Base-by-base conservation (phyloP, 1,284 basidiomycete genomes). In the Phellinidium pouzarii region DNA sequence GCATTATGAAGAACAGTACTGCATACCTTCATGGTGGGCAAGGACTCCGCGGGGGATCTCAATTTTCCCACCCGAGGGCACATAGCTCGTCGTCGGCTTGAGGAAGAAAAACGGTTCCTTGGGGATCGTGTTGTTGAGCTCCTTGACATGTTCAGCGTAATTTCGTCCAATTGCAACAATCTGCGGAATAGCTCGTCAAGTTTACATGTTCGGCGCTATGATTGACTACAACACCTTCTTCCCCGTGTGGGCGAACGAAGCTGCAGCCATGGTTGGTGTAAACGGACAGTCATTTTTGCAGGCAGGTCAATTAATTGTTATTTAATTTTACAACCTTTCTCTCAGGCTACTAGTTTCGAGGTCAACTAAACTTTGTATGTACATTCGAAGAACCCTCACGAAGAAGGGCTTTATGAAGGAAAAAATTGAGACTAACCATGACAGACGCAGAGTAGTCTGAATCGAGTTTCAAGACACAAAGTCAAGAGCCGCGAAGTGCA, bases 21-120 rank as follows among this genome's bases (percentile, higher is more conserved):
- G 64, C 74, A 20, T 34, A 91, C 93, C 91, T 80, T 98, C 95
- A 65, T 96, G 87, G 65, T 98, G 95, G 25, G 87, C 86, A 4
- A 84, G 64, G 42, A 95, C 78, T 20, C 94, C 94, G 40, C 68
- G 71, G 2, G 95, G 95, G 47, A 98, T 88, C 73, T 97, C 90
- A 23, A 98, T 73, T 31, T 80, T 78, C 1, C 85, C 86, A 0
- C 87, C 86, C 4, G 80, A 80, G n/a, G 76, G 66, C 23, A 97
- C 64, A 66, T 94, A 98, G 63, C 88, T 91, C 3, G 87, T 83
- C 2, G 95, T 97, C 3, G 95, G 95, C 71, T 99, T 99, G 38
- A 98, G 73, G 76, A 98, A 99, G 79, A 98, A 96, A 78, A 99
- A 97, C 0, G 95, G 95, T 66, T 97, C 94, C 64, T 86, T 91